phyloP scores from a whole-genome alignment of 164 flowering plant genomes.

The Vitis labrusca region DNA sequence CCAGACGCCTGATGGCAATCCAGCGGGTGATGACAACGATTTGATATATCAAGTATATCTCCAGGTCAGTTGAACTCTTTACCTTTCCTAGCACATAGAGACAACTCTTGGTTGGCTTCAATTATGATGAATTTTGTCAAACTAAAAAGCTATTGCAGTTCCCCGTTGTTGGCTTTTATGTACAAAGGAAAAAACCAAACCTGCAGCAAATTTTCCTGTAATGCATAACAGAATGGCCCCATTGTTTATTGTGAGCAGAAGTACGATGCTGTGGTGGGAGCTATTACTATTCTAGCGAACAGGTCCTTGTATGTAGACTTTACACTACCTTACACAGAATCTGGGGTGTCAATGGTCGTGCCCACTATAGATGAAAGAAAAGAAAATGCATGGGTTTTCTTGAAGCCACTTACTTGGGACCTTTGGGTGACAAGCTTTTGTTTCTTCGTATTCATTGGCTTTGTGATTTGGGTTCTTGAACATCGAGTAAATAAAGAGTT shows the following conservation, averaged over 20 bases:
- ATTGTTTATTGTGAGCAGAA: conserved; percentile 9
- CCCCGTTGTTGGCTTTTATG: too few relatives aligned
- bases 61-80: background rate
- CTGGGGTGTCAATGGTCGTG: conserved; percentile 25
- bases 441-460: conserved; percentile 9
- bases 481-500: conserved; percentile 17
- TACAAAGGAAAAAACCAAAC: too few relatives aligned
- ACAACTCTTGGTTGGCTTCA: too few relatives aligned
- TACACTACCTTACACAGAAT: conserved; percentile 31
- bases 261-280: conserved; percentile 27
- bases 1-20: background rate
- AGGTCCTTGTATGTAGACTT: conserved; percentile 22
- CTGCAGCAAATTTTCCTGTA: background rate
- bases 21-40: conserved; percentile 9
- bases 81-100: too few relatives aligned
- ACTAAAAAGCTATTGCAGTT: too few relatives aligned
- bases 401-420: conserved; percentile 20
- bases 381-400: conserved; percentile 23
- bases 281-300: conserved; percentile 23
- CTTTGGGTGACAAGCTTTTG: conserved; percentile 20
- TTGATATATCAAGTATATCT: background rate
- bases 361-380: background rate
- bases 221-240: too few relatives aligned
- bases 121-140: too few relatives aligned
- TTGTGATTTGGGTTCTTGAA: conserved; percentile 32